Evolutionary conservation across 352 stramenopile genomes (phyloP).

Genomic region (Phytophthora litchii): DNA sequence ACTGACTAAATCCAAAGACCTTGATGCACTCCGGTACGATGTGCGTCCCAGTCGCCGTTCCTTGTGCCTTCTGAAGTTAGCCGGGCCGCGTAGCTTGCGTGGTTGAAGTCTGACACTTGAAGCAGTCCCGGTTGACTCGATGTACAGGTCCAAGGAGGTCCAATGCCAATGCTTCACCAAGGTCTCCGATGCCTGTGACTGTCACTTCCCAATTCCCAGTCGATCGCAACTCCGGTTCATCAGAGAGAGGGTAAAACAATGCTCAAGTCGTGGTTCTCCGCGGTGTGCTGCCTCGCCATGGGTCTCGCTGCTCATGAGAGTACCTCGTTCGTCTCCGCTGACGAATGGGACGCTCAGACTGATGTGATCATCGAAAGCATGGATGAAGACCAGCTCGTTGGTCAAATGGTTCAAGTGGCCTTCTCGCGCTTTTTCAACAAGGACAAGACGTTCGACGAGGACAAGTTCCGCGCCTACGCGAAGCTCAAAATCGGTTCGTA

Average conservation of each 20-base stretch:
- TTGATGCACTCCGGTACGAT: constrained; percentile 9
- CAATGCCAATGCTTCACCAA: not conserved
- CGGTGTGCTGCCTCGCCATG: constrained; percentile 29
- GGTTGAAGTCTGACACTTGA: constrained; percentile 32
- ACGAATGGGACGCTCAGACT: constrained; percentile 40
- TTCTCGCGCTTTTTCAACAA: constrained; percentile 70
- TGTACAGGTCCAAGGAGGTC: not conserved
- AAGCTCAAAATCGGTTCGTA: constrained; percentile 87
- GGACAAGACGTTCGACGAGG: constrained; percentile 62
- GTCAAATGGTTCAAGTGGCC: constrained; percentile 91
- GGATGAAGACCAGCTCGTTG: constrained; percentile 52
- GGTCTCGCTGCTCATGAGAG: constrained; percentile 17
- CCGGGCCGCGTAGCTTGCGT: constrained; percentile 17
- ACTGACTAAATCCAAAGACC: constrained; percentile 8
- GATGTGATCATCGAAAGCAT: constrained; percentile 43
- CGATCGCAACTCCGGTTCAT: constrained; percentile 14
- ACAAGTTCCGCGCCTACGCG: constrained; percentile 66
- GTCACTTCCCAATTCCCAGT: constrained; percentile 33
- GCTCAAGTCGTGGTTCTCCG: constrained; percentile 41
- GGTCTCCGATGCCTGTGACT: too few species aligned
- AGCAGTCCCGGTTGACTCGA: constrained; percentile 3
- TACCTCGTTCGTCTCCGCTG: constrained; percentile 15
- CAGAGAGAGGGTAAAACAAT: constrained; percentile 19
- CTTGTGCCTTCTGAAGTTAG: constrained; percentile 12
- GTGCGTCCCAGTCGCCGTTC: constrained; percentile 3